Evolutionary conservation across 2,329 filamentous ascomycete species (phyloP).

Genomic region (Cercospora brassicicola): DNA sequence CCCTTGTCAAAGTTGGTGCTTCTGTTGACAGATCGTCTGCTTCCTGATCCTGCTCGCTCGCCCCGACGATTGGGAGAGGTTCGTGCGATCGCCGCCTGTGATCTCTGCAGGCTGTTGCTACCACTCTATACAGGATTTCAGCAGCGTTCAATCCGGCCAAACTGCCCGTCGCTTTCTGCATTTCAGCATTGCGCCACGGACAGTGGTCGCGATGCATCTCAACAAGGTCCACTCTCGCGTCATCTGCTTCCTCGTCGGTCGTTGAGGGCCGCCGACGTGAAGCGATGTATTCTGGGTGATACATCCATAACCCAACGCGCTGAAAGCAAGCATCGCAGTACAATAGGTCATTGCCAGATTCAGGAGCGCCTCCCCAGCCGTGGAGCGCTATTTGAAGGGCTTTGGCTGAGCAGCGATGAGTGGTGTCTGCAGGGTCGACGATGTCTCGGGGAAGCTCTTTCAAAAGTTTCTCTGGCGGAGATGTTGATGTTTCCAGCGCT

Average conservation of each 20-base stretch:
- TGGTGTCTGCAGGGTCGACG: conserved; percentile 21
- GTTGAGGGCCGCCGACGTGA: conserved; percentile 14
- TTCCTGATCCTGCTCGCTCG: conserved; percentile 12
- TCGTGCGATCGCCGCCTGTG: conserved; percentile 34
- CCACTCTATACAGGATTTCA: conserved; percentile 37
- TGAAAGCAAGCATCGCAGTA: conserved; percentile 85
- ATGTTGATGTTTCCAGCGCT: conserved; percentile 14
- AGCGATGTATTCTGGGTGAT: conserved; percentile 58
- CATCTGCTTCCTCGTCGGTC: conserved; percentile 46
- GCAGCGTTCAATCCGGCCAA: conserved; percentile 37
- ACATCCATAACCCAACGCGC: conserved; percentile 90
- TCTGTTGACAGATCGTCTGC: conserved; percentile 5
- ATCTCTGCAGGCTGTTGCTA: conserved; percentile 36
- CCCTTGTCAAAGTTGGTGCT: conserved; percentile 24
- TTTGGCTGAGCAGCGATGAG: conserved; percentile 19
- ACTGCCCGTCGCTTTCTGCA: conserved; percentile 38
- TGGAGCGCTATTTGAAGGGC: conserved; percentile 44
- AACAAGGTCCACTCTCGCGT: conserved; percentile 32
- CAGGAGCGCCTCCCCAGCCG: conserved; percentile 57
- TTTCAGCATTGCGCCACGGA: conserved; percentile 40
- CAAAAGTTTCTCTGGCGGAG: conserved; percentile 27
- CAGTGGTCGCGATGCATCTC: conserved; percentile 43
- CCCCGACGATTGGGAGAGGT: conserved; percentile 1
- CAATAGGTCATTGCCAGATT: conserved; percentile 67
- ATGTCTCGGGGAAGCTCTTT: conserved; percentile 33